Conservation (phyloP, 495 filamentous ascomycete species). For the Penicillium soppii region DNA sequence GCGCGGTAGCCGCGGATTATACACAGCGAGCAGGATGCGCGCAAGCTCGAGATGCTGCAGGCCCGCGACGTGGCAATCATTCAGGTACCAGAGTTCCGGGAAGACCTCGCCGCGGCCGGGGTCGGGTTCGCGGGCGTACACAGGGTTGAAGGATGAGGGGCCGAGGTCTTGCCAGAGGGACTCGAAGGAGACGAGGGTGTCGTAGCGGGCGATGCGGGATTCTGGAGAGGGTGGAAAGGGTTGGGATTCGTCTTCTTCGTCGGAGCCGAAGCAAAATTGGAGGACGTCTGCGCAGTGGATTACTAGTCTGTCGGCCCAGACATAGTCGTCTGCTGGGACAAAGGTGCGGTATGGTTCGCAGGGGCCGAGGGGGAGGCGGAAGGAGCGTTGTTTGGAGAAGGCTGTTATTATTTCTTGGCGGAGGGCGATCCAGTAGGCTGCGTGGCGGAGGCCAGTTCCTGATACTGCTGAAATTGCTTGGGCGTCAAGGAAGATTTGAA, state of each 20-base stretch:
- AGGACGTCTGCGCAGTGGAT: constrained; percentile 28
- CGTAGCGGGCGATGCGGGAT: constrained; percentile 16
- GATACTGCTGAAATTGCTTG: constrained; percentile 3
- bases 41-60: constrained; percentile 38
- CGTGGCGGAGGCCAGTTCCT: constrained; percentile 22
- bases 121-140: constrained; percentile 22
- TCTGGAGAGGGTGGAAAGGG: not conserved
- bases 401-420: constrained; percentile 34
- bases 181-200: constrained; percentile 18
- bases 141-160: constrained; percentile 23
- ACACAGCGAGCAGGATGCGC: constrained; percentile 38
- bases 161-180: constrained; percentile 15
- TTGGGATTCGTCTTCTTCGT: constrained; percentile 9
- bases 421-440: constrained; percentile 31
- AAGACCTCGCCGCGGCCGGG: constrained; percentile 25
- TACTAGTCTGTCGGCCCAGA: constrained; percentile 30
- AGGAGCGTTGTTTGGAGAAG: constrained; percentile 29
- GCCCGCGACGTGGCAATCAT: constrained; percentile 35
- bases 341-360: constrained; percentile 19
- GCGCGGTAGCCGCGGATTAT: constrained; percentile 37
- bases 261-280: constrained; percentile 25
- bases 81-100: constrained; percentile 40
- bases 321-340: constrained; percentile 22
- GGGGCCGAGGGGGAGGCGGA: constrained; percentile 15
- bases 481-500: constrained; percentile 12